A percentile compares a stretch with the other conserved stretches of the same genome.
phyloP scores from a whole-genome alignment of 2,329 filamentous ascomycete species.

The Pseudogymnoascus sp. region DNA sequence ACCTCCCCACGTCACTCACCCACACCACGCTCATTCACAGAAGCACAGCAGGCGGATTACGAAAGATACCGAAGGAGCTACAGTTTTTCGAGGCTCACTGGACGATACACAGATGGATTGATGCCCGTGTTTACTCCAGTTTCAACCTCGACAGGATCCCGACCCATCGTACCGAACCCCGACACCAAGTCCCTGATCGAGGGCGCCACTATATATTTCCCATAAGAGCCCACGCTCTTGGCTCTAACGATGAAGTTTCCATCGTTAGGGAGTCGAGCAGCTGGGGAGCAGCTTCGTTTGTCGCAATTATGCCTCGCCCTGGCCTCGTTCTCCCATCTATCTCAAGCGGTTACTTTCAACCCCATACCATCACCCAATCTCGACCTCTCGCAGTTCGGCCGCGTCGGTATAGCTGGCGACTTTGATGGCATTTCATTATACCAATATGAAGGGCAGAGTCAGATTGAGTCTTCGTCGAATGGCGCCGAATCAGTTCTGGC shows the following conservation, averaged over 20 bases:
- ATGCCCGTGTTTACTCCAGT: slow-evolving; percentile 6
- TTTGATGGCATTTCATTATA: slow-evolving; percentile 90
- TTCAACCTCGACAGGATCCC: not conserved
- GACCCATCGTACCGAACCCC: not conserved
- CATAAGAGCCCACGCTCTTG: slow-evolving; percentile 13
- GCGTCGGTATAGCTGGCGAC: slow-evolving; percentile 78
- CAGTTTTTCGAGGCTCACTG: not conserved
- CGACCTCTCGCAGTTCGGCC: slow-evolving; percentile 69
- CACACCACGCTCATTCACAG: slow-evolving; percentile 10
- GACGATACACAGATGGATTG: slow-evolving; percentile 9
- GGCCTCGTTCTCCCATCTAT: slow-evolving; percentile 31
- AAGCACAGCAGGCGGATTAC: slow-evolving; percentile 6
- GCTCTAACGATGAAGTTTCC: slow-evolving; percentile 26
- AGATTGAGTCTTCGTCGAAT: slow-evolving; percentile 59
- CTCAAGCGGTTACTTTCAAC: slow-evolving; percentile 49
- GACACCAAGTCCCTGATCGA: slow-evolving; percentile 8
- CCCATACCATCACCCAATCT: slow-evolving; percentile 62
- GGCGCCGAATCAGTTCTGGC: slow-evolving; percentile 75
- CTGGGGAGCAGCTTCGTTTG: slow-evolving; percentile 23
- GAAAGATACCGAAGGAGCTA: not conserved
- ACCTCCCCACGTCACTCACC: slow-evolving; percentile 5
- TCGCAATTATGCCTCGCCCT: slow-evolving; percentile 36
- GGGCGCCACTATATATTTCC: slow-evolving; percentile 6
- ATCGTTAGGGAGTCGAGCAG: slow-evolving; percentile 25
- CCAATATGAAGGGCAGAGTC: slow-evolving; percentile 71